Evolutionary conservation across 129 eudicot genomes (phyloP).

Genomic region (Heracleum sosnowskyi): DNA sequence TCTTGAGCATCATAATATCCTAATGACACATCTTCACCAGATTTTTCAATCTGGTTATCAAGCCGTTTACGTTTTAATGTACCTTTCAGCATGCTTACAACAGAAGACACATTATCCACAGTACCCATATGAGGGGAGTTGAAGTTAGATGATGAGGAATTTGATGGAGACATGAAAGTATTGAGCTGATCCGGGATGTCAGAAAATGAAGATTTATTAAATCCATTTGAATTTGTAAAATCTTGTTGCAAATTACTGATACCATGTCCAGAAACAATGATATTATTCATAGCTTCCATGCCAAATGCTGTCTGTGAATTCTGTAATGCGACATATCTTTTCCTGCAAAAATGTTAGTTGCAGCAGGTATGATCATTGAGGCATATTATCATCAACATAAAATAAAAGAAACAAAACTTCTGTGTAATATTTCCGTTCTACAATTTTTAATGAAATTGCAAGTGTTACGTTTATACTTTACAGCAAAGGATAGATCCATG

Average conservation of each 20-base stretch:
- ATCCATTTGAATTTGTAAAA: conserved; percentile 23
- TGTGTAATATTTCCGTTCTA: background rate
- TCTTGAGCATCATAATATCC: conserved; percentile 43
- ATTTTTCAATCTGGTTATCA: conserved; percentile 31
- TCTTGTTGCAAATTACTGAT: conserved; percentile 44
- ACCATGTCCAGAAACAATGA: conserved; percentile 28
- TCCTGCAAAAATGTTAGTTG: conserved; percentile 27
- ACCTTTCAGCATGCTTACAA: conserved; percentile 84
- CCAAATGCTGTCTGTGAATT: conserved; percentile 60
- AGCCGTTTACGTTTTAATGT: conserved; percentile 68
- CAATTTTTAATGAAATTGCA: background rate
- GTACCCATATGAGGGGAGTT: conserved; percentile 25
- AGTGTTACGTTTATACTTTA: too few species aligned
- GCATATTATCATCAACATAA: background rate
- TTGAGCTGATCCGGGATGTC: conserved; percentile 35
- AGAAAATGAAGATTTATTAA: conserved; percentile 19
- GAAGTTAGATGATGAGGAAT: conserved; percentile 49
- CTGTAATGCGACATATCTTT: conserved; percentile 70
- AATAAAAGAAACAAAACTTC: background rate
- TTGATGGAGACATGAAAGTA: conserved; percentile 51
- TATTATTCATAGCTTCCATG: conserved; percentile 51
- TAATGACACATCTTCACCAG: conserved; percentile 41
- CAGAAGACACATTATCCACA: conserved; percentile 61
- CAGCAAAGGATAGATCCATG: background rate
- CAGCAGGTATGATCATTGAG: background rate